These are phyloP conservation scores for Sclerotinia nivalis DNA, from an alignment of 2,329 filamentous ascomycete genomes.

Conservation along the genomic window DNA sequence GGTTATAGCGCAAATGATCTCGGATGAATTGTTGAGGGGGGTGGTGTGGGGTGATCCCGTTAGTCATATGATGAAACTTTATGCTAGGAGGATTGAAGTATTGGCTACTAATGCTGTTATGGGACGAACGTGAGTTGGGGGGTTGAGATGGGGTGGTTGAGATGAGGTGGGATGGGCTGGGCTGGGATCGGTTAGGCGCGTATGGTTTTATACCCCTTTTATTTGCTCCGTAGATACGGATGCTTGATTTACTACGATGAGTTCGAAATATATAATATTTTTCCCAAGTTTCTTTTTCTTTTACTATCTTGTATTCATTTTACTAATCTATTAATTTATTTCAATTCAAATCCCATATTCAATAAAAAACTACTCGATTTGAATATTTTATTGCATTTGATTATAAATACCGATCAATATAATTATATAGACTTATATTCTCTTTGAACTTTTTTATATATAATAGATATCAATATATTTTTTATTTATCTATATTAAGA, in stretches of 20 bases:
- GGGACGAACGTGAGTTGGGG: slow-evolving; percentile 35
- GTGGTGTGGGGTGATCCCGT: slow-evolving; percentile 81
- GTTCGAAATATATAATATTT: neutral
- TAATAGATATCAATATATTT: neutral
- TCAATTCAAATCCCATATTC: too few relatives aligned
- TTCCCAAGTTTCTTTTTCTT: fast-evolving
- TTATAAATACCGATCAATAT: too few relatives aligned
- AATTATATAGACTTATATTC: neutral
- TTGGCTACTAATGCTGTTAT: slow-evolving; percentile 70
- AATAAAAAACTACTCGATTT: neutral
- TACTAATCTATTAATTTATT: too few relatives aligned
- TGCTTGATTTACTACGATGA: neutral
- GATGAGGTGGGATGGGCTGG: neutral
- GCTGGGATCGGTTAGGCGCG: neutral
- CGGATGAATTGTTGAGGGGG: slow-evolving; percentile 65
- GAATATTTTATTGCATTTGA: neutral
- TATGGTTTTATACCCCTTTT: slow-evolving; percentile 14
- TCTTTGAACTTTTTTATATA: too few relatives aligned
- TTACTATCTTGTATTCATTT: neutral
- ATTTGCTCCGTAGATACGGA: neutral
- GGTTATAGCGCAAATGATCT: slow-evolving; percentile 67
- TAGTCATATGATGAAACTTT: slow-evolving; percentile 78
- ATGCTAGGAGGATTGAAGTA: slow-evolving; percentile 68
- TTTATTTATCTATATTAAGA: neutral
- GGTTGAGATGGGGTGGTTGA: too few relatives aligned